phyloP scores from a whole-genome alignment of 169 alveolate species.

The Plasmodium yoelii region DNA sequence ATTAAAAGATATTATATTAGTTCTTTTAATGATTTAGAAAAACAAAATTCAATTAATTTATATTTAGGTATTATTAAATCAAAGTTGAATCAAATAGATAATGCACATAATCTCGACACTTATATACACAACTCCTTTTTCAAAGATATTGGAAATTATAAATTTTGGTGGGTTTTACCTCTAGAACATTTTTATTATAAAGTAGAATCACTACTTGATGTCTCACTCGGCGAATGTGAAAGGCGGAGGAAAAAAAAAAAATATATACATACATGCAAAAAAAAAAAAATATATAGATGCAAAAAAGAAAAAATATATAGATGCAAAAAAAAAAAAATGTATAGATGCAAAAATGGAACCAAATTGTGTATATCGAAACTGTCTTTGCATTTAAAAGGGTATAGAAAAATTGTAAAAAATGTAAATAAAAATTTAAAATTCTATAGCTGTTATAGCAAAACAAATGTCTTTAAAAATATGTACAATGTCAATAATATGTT shows the following conservation, averaged over 20 bases:
- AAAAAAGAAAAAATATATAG: background rate
- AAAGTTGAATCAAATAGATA: constrained; percentile 3
- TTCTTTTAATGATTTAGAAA: constrained; percentile 83
- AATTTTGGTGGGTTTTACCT: constrained; percentile 65
- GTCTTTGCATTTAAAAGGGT: background rate
- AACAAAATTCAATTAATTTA: constrained; percentile 79
- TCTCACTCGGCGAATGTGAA: background rate
- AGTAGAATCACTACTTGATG: constrained; percentile 10
- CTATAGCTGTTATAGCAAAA: constrained; percentile 32
- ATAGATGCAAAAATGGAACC: background rate
- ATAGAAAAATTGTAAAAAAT: background rate
- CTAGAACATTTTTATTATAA: constrained; percentile 28
- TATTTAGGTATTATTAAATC: constrained; percentile 78
- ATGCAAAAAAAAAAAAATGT: background rate
- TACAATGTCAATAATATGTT: constrained; percentile 28
- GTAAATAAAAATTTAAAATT: constrained; percentile 23
- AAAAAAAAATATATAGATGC: too few relatives aligned
- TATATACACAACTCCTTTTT: constrained; percentile 15
- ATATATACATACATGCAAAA: too few relatives aligned
- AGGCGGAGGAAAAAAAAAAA: background rate
- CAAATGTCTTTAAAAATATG: constrained; percentile 28
- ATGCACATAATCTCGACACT: constrained; percentile 39
- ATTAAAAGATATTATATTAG: constrained; percentile 80
- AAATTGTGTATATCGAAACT: background rate
- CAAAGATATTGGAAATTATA: background rate